Evolutionary conservation across 192 early-diverging fungal genomes (phyloP).

Genomic region (Cetraspora pellucida): DNA sequence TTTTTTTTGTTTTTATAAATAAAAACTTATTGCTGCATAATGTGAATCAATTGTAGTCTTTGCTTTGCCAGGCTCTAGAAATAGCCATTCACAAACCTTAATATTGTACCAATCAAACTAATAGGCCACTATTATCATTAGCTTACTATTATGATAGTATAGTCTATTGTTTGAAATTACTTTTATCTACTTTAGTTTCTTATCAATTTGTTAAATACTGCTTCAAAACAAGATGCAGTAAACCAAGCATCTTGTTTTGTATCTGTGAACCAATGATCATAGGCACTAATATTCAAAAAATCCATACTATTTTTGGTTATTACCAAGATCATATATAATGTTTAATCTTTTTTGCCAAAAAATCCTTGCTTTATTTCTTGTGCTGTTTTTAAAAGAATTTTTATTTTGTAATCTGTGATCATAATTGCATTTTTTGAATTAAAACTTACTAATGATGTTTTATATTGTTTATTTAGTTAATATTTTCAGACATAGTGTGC

Average conservation of each 20-base stretch:
- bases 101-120: slow-evolving; percentile 6
- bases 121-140: neutral
- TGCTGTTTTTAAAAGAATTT: neutral
- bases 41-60: neutral
- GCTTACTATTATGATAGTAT: neutral
- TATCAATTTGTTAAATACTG: neutral
- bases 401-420: slow-evolving; percentile 5
- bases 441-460: neutral
- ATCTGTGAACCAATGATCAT: neutral
- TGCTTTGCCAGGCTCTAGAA: neutral
- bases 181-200: slow-evolving; percentile 17
- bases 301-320: neutral
- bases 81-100: neutral
- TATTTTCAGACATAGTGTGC: neutral
- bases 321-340: neutral
- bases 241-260: slow-evolving; percentile 8
- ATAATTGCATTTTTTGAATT: neutral
- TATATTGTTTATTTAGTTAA: slow-evolving; percentile 1
- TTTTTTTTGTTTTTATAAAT: too few relatives aligned
- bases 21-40: neutral
- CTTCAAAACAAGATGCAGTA: slow-evolving; percentile 4
- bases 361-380: neutral
- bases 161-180: neutral
- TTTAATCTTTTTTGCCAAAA: too few relatives aligned
- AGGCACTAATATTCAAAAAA: neutral